Conservation (phyloP, 73 alveolate species). For the Stentor coeruleus region DNA sequence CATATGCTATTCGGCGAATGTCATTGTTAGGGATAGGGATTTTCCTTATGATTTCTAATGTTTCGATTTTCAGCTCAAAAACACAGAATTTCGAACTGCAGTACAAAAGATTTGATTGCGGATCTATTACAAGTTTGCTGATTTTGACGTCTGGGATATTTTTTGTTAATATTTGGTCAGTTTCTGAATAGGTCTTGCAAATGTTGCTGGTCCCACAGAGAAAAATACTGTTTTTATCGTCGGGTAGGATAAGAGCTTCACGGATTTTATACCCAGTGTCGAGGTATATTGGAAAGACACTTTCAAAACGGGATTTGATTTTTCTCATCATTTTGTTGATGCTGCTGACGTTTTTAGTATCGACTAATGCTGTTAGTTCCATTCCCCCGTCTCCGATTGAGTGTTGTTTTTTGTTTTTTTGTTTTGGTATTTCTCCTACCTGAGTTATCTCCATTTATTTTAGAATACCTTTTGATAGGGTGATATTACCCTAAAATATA, state of each 20-base stretch:
- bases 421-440: no score
- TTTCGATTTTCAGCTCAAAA: not conserved
- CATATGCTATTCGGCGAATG: no score
- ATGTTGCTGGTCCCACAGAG: not conserved
- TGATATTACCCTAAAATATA: no score
- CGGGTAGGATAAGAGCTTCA: not conserved
- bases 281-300: not conserved
- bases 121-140: not conserved
- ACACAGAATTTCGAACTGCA: not conserved
- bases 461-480: no score
- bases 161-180: not conserved
- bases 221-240: not conserved
- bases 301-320: not conserved
- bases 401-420: no score
- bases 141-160: not conserved
- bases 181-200: not conserved
- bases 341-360: not conserved
- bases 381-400: no score
- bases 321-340: not conserved
- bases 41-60: not conserved
- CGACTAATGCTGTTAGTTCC: no score
- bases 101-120: not conserved
- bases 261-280: not conserved
- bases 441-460: no score
- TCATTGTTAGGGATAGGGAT: no score